Conservation (phyloP, 1,139 yeast genomes). For the Entelexis paramagnoliae region DNA sequence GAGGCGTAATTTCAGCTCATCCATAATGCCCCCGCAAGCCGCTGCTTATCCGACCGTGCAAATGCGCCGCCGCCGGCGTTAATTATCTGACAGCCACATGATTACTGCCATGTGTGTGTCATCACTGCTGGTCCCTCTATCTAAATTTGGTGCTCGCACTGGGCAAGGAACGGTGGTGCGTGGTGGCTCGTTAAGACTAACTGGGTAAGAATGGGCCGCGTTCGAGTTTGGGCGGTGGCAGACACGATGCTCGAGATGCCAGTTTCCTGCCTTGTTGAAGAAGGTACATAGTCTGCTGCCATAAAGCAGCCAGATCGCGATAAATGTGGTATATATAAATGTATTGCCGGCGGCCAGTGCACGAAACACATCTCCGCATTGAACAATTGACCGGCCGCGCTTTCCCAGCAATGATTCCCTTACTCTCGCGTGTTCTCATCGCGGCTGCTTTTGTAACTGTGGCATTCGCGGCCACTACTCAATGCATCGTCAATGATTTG, state of each 20-base stretch:
- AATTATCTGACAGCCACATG: background rate
- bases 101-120: background rate
- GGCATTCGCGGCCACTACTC: background rate
- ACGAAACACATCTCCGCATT: too few relatives aligned
- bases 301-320: background rate
- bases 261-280: background rate
- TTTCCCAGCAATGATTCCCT: background rate
- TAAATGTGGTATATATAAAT: background rate
- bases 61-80: background rate
- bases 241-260: background rate
- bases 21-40: slow-evolving; percentile 12
- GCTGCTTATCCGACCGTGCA: background rate
- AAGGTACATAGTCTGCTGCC: background rate
- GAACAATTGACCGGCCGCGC: too few relatives aligned
- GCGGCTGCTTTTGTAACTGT: background rate
- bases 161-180: too few relatives aligned
- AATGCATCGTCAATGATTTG: slow-evolving; percentile 4
- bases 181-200: background rate
- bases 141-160: too few relatives aligned
- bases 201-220: background rate
- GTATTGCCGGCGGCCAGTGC: too few relatives aligned
- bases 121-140: background rate
- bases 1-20: slow-evolving; percentile 20
- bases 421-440: slow-evolving; percentile 1
- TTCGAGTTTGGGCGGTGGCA: background rate